phyloP scores from a whole-genome alignment of 306 rosid species.

The Fagus sylvatica region DNA sequence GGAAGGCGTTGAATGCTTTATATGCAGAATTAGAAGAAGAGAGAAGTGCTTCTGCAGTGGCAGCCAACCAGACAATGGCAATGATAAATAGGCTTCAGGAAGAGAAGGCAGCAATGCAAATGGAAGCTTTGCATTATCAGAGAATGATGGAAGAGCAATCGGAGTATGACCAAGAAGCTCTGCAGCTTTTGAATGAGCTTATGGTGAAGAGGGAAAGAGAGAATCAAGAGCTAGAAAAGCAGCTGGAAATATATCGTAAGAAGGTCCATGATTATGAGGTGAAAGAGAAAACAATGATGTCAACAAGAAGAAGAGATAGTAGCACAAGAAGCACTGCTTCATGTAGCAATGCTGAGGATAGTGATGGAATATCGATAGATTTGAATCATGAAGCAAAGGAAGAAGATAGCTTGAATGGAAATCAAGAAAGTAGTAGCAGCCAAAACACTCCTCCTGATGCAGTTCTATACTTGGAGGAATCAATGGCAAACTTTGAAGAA shows the following conservation, averaged over 20 bases:
- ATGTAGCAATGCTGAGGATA: conserved; percentile 83
- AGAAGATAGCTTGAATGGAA: conserved; percentile 51
- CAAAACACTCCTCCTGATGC: conserved; percentile 83
- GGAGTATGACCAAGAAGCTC: conserved; percentile 92
- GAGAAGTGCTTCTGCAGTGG: conserved; percentile 93
- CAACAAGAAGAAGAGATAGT: conserved; percentile 49
- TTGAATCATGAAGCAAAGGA: conserved; percentile 65
- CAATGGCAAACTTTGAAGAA: conserved; percentile 81
- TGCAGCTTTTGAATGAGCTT: conserved; percentile 90
- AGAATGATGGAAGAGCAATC: conserved; percentile 99
- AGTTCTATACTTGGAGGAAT: conserved; percentile 70
- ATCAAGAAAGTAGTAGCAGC: conserved; percentile 50
- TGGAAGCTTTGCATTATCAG: conserved; percentile 98
- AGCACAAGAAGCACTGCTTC: conserved; percentile 66
- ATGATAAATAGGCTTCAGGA: conserved; percentile 98
- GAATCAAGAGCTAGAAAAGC: conserved; percentile 84
- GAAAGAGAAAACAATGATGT: conserved; percentile 57
- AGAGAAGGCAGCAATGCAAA: conserved; percentile 97
- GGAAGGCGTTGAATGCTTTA: conserved; percentile 66
- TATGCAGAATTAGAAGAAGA: conserved; percentile 94
- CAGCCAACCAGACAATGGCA: conserved; percentile 97
- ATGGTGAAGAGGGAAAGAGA: conserved; percentile 87
- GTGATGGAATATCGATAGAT: conserved; percentile 76
- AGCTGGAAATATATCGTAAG: conserved; percentile 65
- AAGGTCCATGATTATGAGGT: conserved; percentile 75